Percentiles rank a stretch among this genome's conserved stretches.
Evolutionary conservation across 2,329 filamentous ascomycete genomes (phyloP).

Genomic region (Sclerotinia glacialis): DNA sequence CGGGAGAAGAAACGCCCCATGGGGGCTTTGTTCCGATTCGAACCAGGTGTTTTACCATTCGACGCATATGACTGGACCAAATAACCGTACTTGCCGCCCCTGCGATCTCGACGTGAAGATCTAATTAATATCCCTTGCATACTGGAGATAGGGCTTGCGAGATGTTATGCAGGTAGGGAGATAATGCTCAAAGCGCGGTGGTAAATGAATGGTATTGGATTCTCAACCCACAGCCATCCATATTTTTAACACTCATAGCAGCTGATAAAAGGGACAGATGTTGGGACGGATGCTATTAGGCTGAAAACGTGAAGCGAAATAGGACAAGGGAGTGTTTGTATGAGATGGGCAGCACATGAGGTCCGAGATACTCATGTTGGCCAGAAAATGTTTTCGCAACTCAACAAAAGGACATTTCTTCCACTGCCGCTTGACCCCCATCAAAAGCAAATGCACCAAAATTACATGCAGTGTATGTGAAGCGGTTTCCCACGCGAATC

Average conservation of each 20-base stretch:
- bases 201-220: not conserved
- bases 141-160: not conserved
- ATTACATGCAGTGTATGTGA: not conserved
- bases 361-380: not conserved
- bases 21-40: not conserved
- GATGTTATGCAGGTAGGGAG: not conserved
- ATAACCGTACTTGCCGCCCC: not conserved
- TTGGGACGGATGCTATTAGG: not conserved
- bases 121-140: not conserved
- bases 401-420: not conserved
- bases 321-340: not conserved
- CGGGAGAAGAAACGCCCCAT: not conserved
- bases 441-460: not conserved
- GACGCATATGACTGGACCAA: not conserved
- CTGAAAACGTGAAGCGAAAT: not conserved
- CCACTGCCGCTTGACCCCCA: conserved; percentile 1
- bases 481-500: not conserved
- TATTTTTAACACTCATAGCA: not conserved
- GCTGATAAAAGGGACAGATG: not conserved
- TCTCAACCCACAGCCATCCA: not conserved
- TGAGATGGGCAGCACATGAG: not conserved
- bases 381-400: not conserved
- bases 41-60: not conserved
- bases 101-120: not conserved
- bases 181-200: not conserved